Percentiles rank a stretch among this genome's conserved stretches.
phyloP scores from a whole-genome alignment of 495 filamentous ascomycete genomes.

The Trichoderma virens region DNA sequence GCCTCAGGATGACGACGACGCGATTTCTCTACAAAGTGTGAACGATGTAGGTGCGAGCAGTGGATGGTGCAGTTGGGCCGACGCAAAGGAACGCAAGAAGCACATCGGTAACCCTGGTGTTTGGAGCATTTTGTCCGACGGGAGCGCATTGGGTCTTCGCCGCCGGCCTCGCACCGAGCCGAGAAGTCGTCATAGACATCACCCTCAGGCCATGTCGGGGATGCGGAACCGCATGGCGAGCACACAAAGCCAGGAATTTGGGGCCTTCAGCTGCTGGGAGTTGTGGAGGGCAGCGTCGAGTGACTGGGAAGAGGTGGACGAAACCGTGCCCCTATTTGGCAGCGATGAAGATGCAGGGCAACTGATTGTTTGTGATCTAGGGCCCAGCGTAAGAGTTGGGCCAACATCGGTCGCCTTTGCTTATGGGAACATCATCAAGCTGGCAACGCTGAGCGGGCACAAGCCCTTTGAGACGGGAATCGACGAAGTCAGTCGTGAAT shows the following conservation, averaged over 20 bases:
- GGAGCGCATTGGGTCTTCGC: constrained; percentile 37
- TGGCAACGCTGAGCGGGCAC: constrained; percentile 45
- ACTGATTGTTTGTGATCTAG: constrained; percentile 51
- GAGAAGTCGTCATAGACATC: constrained; percentile 10
- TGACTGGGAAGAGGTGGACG: constrained; percentile 27
- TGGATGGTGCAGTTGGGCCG: not conserved
- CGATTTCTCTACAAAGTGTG: constrained; percentile 26
- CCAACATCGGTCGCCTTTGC: constrained; percentile 53
- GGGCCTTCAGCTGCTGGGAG: constrained; percentile 41
- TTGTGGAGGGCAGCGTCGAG: constrained; percentile 53
- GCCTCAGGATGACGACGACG: constrained; percentile 36
- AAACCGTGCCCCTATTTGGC: constrained; percentile 27
- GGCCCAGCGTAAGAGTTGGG: constrained; percentile 52
- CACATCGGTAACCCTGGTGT: constrained; percentile 39
- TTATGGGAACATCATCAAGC: constrained; percentile 59
- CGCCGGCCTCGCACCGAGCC: constrained; percentile 5
- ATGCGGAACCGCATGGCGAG: not conserved
- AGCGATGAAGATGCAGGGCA: constrained; percentile 26
- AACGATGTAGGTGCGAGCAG: not conserved
- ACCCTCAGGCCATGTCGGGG: constrained; percentile 12
- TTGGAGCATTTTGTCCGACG: constrained; percentile 40
- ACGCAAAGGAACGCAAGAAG: constrained; percentile 20
- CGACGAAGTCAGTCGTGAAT: not conserved
- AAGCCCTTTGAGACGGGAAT: not conserved
- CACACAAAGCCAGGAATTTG: not conserved